Conservation (phyloP, 2,329 filamentous ascomycete genomes). For the Epichloe coenophiala region DNA sequence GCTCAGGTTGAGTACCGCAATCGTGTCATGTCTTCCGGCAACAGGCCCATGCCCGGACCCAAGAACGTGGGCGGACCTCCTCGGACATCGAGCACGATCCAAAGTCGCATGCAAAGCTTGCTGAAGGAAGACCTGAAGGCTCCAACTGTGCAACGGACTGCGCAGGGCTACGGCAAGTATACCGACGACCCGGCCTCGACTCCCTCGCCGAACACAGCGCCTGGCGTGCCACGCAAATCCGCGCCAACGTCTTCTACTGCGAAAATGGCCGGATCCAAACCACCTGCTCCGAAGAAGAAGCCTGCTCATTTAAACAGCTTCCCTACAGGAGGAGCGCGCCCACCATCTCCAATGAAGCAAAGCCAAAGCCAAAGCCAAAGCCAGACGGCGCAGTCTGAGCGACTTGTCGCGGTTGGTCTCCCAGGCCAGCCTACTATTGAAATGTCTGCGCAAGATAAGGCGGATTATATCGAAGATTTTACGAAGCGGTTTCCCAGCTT, state of each 20-base stretch:
- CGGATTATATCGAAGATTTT: slow-evolving; percentile 59
- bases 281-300: slow-evolving; percentile 47
- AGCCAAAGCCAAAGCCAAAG: slow-evolving; percentile 14
- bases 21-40: slow-evolving; percentile 38
- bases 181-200: slow-evolving; percentile 40
- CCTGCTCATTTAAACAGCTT: slow-evolving; percentile 46
- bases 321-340: slow-evolving; percentile 28
- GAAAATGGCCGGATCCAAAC: slow-evolving; percentile 23
- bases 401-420: slow-evolving; percentile 31
- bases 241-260: slow-evolving; percentile 8
- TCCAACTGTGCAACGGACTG: slow-evolving; percentile 50
- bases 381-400: slow-evolving; percentile 15
- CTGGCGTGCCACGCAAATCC: slow-evolving; percentile 37
- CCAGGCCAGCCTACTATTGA: slow-evolving; percentile 36
- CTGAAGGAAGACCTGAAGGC: slow-evolving; percentile 62
- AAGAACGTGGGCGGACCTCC: slow-evolving; percentile 46
- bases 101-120: slow-evolving; percentile 78
- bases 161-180: slow-evolving; percentile 81
- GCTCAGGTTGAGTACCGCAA: slow-evolving; percentile 81
- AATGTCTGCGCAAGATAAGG: slow-evolving; percentile 44
- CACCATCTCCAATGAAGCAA: slow-evolving; percentile 32
- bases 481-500: slow-evolving; percentile 78
- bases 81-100: slow-evolving; percentile 63
- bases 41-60: slow-evolving; percentile 29
- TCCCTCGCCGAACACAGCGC: slow-evolving; percentile 22